Conservation (phyloP, 2,329 filamentous ascomycete species). For the Curvularia sp. region DNA sequence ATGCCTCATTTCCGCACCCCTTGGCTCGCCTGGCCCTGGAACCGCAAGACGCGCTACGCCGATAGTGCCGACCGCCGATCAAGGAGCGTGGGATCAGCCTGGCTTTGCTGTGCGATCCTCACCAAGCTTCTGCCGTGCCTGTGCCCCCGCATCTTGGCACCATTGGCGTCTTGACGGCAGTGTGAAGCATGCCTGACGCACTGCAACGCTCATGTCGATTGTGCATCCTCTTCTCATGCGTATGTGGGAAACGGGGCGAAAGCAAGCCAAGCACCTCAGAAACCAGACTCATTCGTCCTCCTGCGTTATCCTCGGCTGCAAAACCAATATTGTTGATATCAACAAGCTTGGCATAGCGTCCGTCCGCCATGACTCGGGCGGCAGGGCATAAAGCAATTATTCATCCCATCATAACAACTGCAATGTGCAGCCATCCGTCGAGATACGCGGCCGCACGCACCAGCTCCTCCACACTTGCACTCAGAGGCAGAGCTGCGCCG, state of each 20-base stretch:
- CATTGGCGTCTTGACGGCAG: neutral
- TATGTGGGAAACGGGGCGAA: neutral
- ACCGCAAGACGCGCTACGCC: conserved; percentile 17
- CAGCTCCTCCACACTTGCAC: conserved; percentile 79
- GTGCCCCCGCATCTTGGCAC: conserved; percentile 22
- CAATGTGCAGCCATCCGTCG: conserved; percentile 89
- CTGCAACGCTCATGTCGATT: neutral
- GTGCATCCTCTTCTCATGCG: neutral
- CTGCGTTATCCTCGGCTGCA: neutral
- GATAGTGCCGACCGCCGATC: conserved; percentile 16
- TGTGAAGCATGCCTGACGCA: neutral
- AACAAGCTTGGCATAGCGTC: conserved; percentile 7
- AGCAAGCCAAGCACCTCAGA: neutral
- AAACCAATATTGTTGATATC: conserved; percentile 11
- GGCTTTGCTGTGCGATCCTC: conserved; percentile 18
- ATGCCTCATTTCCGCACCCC: conserved; percentile 25
- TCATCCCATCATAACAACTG: conserved; percentile 72
- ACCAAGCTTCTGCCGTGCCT: conserved; percentile 28
- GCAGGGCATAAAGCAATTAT: conserved; percentile 9
- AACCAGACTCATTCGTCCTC: neutral
- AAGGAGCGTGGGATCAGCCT: conserved; percentile 19
- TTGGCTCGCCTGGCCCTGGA: conserved; percentile 3
- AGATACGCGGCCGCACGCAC: conserved; percentile 84
- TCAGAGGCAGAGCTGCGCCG: conserved; percentile 81
- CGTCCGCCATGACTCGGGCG: conserved; percentile 16